Evolutionary conservation across 2,329 filamentous ascomycete species (phyloP).

Genomic region (Trichoderma cornu-damae): DNA sequence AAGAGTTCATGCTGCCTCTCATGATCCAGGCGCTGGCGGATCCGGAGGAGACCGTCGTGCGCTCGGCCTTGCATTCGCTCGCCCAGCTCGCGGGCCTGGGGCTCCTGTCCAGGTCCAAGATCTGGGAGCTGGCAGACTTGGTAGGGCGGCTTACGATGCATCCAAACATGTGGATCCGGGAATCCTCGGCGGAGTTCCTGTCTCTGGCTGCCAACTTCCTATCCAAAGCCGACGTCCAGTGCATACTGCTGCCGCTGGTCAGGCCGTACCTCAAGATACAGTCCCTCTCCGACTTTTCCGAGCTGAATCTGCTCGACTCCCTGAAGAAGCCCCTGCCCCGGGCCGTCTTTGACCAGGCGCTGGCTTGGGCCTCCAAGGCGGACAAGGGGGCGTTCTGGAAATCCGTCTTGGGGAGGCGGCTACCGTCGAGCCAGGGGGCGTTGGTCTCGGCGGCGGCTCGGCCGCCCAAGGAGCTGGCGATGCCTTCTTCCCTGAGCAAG

Average conservation of each 20-base stretch:
- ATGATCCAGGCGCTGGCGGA: conserved; percentile 95
- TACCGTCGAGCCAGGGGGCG: conserved; percentile 58
- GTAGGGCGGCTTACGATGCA: conserved; percentile 84
- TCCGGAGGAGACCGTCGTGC: conserved; percentile 87
- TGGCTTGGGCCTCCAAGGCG: conserved; percentile 77
- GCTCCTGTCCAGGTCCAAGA: conserved; percentile 75
- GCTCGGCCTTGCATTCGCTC: conserved; percentile 81
- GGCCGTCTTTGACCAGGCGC: conserved; percentile 75
- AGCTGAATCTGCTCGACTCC: conserved; percentile 70
- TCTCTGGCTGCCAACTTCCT: conserved; percentile 70
- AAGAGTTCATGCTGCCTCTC: conserved; percentile 90
- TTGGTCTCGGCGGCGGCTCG: conserved; percentile 48
- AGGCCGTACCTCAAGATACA: conserved; percentile 74
- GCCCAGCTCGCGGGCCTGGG: conserved; percentile 85
- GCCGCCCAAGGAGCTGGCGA: conserved; percentile 52
- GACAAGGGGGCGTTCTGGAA: conserved; percentile 88
- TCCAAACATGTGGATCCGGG: conserved; percentile 91
- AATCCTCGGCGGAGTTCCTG: conserved; percentile 80
- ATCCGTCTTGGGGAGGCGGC: conserved; percentile 61
- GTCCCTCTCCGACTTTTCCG: conserved; percentile 60
- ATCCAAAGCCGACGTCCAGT: conserved; percentile 73
- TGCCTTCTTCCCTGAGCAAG: conserved; percentile 54
- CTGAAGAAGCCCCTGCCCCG: conserved; percentile 77
- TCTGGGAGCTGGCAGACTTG: conserved; percentile 82
- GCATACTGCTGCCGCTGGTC: conserved; percentile 75